Evolutionary conservation across 495 filamentous ascomycete species (phyloP).

Genomic region (Penicillium canescens): DNA sequence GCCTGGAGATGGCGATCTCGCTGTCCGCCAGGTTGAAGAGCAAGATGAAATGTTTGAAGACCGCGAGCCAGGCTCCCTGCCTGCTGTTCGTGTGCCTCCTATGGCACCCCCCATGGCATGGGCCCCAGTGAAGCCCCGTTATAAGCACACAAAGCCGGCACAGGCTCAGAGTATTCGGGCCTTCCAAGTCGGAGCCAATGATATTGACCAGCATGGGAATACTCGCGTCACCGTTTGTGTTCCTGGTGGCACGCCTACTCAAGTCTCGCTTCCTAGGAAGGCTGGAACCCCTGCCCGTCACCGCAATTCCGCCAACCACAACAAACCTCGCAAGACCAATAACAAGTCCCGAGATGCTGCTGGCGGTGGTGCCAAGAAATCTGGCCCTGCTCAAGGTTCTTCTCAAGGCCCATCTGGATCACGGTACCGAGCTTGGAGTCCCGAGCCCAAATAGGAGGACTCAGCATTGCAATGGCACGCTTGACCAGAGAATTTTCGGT

Average conservation of each 20-base stretch:
- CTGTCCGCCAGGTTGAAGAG: conserved; percentile 66
- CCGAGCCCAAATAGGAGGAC: background rate
- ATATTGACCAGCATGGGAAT: conserved; percentile 39
- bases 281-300: conserved; percentile 20
- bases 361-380: conserved; percentile 26
- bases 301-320: conserved; percentile 31
- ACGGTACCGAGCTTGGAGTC: background rate
- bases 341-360: conserved; percentile 38
- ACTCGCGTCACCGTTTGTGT: conserved; percentile 33
- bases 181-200: conserved; percentile 31
- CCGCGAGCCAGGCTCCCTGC: conserved; percentile 76
- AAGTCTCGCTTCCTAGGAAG: conserved; percentile 38
- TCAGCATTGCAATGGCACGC: background rate
- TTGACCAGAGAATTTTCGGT: no score
- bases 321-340: conserved; percentile 36
- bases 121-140: conserved; percentile 33
- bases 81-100: conserved; percentile 65
- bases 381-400: conserved; percentile 19
- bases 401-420: background rate
- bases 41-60: conserved; percentile 82
- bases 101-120: conserved; percentile 56
- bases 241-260: conserved; percentile 32
- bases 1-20: conserved; percentile 41
- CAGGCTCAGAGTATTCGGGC: conserved; percentile 43
- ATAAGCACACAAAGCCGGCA: conserved; percentile 37